Evolutionary conservation across 208 protist genomes (phyloP).

Genomic region (Angomonas ambiguus): DNA sequence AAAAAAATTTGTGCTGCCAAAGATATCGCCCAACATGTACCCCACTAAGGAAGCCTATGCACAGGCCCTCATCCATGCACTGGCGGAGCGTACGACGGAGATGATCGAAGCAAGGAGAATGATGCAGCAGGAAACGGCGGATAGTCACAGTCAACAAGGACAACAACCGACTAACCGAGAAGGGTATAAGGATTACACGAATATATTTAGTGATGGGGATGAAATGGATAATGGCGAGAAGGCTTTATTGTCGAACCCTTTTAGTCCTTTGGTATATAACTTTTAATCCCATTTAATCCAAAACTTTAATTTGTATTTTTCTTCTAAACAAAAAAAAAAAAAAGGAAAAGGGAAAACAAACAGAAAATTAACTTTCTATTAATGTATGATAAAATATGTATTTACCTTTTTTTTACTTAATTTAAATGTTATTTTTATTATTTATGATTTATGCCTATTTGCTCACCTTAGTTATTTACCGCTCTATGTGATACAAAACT

Average conservation of each 20-base stretch:
- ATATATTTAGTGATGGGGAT: too few relatives aligned
- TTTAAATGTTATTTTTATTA: neutral
- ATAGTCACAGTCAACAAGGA: neutral
- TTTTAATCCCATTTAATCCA: neutral
- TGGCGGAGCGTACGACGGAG: constrained; percentile 22
- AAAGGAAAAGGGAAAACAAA: neutral
- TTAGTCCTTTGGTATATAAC: neutral
- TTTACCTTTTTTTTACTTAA: neutral
- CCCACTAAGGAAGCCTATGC: constrained; percentile 22
- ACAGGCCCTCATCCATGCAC: constrained; percentile 11
- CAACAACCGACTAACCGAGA: too few relatives aligned
- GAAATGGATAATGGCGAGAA: too few relatives aligned
- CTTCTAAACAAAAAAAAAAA: constrained; percentile 4
- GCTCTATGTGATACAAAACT: neutral
- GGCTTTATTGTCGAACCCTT: too few relatives aligned
- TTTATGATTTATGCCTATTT: too few relatives aligned
- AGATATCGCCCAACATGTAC: constrained; percentile 11
- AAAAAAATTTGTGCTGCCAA: constrained; percentile 20
- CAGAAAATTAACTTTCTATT: neutral
- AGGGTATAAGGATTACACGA: too few relatives aligned
- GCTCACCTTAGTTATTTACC: neutral
- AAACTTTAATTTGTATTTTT: neutral
- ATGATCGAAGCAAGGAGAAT: constrained; percentile 15
- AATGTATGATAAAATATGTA: neutral
- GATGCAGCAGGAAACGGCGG: neutral